Conservation (phyloP, 768 basidiomycete species). For the Phanerodontia chrysosporium region DNA sequence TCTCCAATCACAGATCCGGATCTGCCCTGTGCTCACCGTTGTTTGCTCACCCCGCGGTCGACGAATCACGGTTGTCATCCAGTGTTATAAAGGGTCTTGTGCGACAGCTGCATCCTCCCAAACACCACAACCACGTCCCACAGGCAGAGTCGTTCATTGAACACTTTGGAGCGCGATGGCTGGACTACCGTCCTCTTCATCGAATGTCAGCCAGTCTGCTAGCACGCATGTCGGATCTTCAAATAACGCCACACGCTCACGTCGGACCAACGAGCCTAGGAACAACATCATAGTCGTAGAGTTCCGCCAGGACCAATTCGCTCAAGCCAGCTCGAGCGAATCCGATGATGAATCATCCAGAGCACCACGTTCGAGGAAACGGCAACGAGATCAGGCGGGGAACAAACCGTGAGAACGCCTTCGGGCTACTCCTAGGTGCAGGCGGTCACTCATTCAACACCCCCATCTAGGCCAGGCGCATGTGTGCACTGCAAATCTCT, state of each 20-base stretch:
- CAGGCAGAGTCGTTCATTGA: not conserved
- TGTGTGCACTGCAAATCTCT: conserved; percentile 57
- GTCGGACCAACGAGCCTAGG: not conserved
- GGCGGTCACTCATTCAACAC: not conserved
- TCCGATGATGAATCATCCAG: not conserved
- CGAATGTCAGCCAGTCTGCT: too few relatives aligned
- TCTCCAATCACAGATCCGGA: not conserved
- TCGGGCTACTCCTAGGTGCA: not conserved
- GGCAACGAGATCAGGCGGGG: not conserved
- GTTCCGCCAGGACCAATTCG: not conserved
- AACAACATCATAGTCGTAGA: not conserved
- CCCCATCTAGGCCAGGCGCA: conserved; percentile 43
- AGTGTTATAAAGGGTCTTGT: not conserved
- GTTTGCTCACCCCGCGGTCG: not conserved
- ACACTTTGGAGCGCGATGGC: not conserved
- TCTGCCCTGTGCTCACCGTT: not conserved
- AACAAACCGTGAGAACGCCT: not conserved
- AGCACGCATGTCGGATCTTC: not conserved
- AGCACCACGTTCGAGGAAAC: not conserved
- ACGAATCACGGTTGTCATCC: not conserved
- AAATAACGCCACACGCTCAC: not conserved
- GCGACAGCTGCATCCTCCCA: not conserved
- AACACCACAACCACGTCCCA: not conserved
- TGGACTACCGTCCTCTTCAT: not conserved
- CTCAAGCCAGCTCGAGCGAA: not conserved